phyloP scores from a whole-genome alignment of 2,329 filamentous ascomycete species.

The Cercospora sp. region DNA sequence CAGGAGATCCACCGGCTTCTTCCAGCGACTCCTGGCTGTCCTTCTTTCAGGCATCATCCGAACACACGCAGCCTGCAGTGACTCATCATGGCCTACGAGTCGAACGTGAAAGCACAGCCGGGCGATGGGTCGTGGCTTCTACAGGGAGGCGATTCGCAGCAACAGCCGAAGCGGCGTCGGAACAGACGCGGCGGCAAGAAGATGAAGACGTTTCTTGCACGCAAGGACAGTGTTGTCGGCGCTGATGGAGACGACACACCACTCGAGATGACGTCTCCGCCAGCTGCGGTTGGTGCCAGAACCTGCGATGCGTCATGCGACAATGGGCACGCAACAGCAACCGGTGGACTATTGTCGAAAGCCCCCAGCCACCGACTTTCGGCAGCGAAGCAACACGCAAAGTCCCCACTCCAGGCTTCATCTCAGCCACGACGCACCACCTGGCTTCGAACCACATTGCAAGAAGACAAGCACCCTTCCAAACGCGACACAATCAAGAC shows the following conservation, averaged over 20 bases:
- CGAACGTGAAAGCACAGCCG: slow-evolving; percentile 14
- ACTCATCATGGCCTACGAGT: background rate
- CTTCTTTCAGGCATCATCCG: background rate
- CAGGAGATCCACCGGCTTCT: background rate
- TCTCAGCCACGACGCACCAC: slow-evolving; percentile 2
- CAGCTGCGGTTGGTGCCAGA: background rate
- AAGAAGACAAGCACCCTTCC: background rate
- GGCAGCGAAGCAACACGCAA: background rate
- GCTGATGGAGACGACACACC: background rate
- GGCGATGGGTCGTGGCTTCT: slow-evolving; percentile 23
- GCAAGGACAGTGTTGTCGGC: slow-evolving; percentile 15
- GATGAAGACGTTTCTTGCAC: slow-evolving; percentile 13
- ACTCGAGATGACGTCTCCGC: background rate
- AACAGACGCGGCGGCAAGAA: background rate
- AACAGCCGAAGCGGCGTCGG: slow-evolving; percentile 1
- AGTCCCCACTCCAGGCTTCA: background rate
- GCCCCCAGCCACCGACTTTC: slow-evolving; percentile 7
- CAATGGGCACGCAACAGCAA: background rate
- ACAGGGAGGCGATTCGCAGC: background rate
- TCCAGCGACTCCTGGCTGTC: background rate
- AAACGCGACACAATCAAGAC: background rate
- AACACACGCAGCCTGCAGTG: background rate
- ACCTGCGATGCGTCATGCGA: background rate
- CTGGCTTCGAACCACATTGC: background rate
- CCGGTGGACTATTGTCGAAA: background rate